Base-by-base conservation (phyloP, 2,329 filamentous ascomycete genomes). In the Colletotrichum plurivorum region DNA sequence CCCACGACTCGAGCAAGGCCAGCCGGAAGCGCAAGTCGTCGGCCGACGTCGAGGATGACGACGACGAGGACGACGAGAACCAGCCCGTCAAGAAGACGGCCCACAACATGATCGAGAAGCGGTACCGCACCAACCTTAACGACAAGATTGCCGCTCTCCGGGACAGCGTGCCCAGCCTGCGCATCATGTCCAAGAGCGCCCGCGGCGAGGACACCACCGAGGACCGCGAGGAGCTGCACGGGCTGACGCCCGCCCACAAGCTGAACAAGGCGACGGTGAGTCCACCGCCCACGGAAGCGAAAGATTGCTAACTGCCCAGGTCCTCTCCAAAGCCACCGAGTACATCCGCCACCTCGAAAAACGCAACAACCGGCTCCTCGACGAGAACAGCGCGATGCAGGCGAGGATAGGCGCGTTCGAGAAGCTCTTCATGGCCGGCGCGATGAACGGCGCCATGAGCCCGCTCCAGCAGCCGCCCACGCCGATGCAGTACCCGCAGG, bases 71-170 rank as follows among this genome's bases (percentile, higher is more conserved):
- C 58, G 87, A 86, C 73, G 88, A 84, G 74, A 90, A 86, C 39
- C 83, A 85, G 22, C 84, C 84, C 31, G 76, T 85, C 67, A 98
- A 97, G 86, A 98, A 98, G 86, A 97, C 95, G 39, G 94, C 95
- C 2, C 95, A 98, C 82, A 98, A 98, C 80, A 96, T 98, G 87
- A 98, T 98, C 71, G 95, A 98, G 83, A 98, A 98, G 86, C 87
- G 95, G 73, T 98, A 98, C 80, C 91, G 95, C 75, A 97, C 94
- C 62, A 98, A 98, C 76, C 86, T 98, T 66, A 98, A 98, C 77
- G 95, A 98, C 78, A 98, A 98, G 84, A 98, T 98, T 75, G 93
- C 94, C 53, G 94, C 95, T 67, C 84, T 98, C 71, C 88, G 95
- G 74, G 94, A 98, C 79, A 97, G 94, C 76, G 94, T 98, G 15